phyloP scores from a whole-genome alignment of 768 basidiomycete species.

The Mycena belliarum region DNA sequence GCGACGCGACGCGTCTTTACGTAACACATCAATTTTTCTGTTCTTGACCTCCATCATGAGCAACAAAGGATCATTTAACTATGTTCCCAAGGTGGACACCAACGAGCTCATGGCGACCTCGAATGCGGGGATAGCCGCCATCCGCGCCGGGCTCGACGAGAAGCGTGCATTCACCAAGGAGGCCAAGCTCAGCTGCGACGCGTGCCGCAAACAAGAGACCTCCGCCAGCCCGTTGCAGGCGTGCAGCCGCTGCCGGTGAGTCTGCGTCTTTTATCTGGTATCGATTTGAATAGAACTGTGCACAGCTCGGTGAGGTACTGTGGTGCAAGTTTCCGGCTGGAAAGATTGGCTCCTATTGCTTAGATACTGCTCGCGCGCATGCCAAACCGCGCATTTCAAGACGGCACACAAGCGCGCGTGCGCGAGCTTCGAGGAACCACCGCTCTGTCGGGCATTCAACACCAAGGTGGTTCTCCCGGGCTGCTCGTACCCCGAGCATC shows the following conservation, averaged over 20 bases:
- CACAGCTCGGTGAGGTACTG: conserved; percentile 12
- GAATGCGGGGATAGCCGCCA: background rate
- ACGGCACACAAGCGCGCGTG: conserved; percentile 11
- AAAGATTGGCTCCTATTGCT: too few species aligned
- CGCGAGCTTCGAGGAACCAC: conserved; percentile 10
- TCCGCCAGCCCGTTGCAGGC: conserved; percentile 5
- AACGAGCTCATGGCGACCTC: background rate
- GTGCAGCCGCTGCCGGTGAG: conserved; percentile 16
- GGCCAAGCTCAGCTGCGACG: conserved; percentile 8
- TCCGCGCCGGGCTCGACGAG: conserved; percentile 6
- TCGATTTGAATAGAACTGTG: background rate
- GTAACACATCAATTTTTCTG: background rate
- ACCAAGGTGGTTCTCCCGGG: conserved; percentile 7
- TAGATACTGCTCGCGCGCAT: conserved; percentile 16
- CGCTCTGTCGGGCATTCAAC: conserved; percentile 19
- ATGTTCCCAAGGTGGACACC: background rate
- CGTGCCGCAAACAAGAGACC: conserved; percentile 11
- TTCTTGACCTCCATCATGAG: background rate
- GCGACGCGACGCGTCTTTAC: conserved; percentile 10
- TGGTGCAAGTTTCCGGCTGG: background rate
- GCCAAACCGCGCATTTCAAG: conserved; percentile 17
- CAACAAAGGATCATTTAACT: background rate
- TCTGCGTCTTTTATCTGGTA: background rate
- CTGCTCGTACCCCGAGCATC: conserved; percentile 10
- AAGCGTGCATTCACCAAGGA: conserved; percentile 8